Evolutionary conservation across 192 early-diverging fungal species (phyloP), one percentile per base, ranked within the genome.

Genomic region (Coemansia erecta): DNA sequence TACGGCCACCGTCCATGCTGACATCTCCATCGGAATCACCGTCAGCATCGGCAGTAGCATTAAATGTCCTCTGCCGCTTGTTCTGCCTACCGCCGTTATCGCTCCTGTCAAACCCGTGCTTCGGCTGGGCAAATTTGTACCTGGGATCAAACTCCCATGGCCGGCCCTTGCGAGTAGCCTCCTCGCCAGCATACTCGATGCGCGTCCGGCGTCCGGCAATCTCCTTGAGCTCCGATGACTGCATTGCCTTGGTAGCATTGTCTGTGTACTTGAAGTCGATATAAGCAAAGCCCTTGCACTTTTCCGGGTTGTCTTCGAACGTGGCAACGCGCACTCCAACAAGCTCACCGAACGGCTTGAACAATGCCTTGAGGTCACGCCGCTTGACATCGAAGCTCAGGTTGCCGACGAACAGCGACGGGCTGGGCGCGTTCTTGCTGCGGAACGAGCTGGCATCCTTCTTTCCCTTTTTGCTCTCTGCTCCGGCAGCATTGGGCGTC

Each of bases 201-300:
- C 85, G 82, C 4, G 81, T 44, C 23, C 82, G 82, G 14, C 86
- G 81, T 15, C 81, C 82, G 44, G 80, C 81, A 47, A 90, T 69
- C 43, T 69, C 70, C 45, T 82, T 80, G 15, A 80, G 80, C 18
- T 85, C 71, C 3, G 79, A 70, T 15, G 84, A 73, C 56, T 80
- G 81, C 60, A 90, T 57, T 6, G 88, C 88, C 41, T 80, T 73
- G 21, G 85, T 84, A 2, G 88, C 86, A 26, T 81, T 83, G 40
- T 85, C 88, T 0, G 83, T 80, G 31, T 66, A 72, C 57, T 77
- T 81, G 43, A 82, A 90, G 49, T 90, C 87, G 56, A 90, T 75
- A 56, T 90, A 90, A 1, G 72, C 88, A 59, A 90, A 90, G 18
- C 89, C 89, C 74, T 88, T 89, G 81, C 86, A 89, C 63, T 88